A percentile compares a stretch with the other conserved stretches of the same genome.
Conservation (phyloP, 495 filamentous ascomycete species). For the Penicillium paradoxum region DNA sequence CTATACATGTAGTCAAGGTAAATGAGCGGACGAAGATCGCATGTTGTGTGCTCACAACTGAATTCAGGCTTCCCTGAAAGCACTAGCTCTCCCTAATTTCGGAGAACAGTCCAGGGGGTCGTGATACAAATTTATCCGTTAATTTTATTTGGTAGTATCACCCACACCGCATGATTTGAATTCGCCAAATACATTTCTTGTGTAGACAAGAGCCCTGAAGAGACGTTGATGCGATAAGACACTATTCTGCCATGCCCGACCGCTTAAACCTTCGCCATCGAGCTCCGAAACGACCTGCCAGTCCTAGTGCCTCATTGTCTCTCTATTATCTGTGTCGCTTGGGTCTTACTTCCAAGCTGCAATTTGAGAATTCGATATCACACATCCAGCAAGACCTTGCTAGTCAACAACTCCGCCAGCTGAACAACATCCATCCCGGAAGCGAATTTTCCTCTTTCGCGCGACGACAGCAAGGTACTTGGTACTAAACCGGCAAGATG, state of each 20-base stretch:
- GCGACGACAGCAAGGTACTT: conserved; percentile 16
- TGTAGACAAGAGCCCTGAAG: not conserved
- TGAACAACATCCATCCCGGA: conserved; percentile 9
- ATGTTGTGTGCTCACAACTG: too few relatives aligned
- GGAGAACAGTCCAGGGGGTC: too few relatives aligned
- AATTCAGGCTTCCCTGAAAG: too few relatives aligned
- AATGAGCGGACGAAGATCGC: too few relatives aligned
- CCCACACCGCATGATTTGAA: not conserved
- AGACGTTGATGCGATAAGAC: not conserved
- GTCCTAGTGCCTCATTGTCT: not conserved
- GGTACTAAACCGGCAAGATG: conserved; percentile 48
- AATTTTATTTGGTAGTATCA: too few relatives aligned
- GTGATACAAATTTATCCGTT: too few relatives aligned
- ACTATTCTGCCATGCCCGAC: conserved; percentile 16
- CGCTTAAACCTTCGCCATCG: conserved; percentile 17
- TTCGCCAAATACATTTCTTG: not conserved
- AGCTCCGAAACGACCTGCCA: conserved; percentile 10
- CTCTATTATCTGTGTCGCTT: not conserved
- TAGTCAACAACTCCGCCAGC: not conserved
- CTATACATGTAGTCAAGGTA: too few relatives aligned
- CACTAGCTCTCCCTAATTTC: too few relatives aligned
- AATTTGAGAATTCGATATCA: not conserved
- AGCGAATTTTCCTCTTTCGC: conserved; percentile 24
- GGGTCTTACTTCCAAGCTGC: not conserved
- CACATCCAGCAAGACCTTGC: too few relatives aligned